Evolutionary conservation across 2,329 filamentous ascomycete species (phyloP), one percentile per base, ranked within the genome.

Genomic region (Didymella arachidicola): DNA sequence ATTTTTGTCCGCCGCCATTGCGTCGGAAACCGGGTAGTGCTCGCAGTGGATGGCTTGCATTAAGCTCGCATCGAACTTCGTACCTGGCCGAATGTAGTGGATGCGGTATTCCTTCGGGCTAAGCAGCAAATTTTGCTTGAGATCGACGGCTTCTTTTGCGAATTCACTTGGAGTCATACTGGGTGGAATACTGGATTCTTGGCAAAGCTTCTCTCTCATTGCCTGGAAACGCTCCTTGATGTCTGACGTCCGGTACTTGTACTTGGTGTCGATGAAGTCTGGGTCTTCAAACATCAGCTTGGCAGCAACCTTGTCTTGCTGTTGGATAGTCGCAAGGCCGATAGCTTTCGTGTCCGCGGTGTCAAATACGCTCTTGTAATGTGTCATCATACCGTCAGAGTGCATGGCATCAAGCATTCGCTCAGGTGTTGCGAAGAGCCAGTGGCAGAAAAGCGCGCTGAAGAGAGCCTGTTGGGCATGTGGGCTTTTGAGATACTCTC

Each of bases 41-140:
- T 47, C 34, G 0, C 18, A 18, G 18, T 57, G 30, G 22, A 59
- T 54, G 2, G 60, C 60, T 7, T 39, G 18, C 66, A 68, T 69
- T 41, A 57, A 62, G 5, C 11, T 10, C 0, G 49, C 16, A 27
- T 66, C 41, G 43, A 62, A 69, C 3, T 1, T 2, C 2, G 25
- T 45, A 1, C 50, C 63, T 1, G 63, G 61, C 3, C 19, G 29
- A 25, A 43, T 54, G 36, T 58, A 64, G 18, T 53, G 48, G 18
- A 67, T 55, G 26, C 56, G 57, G 41, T 64, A 66, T 0, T 59
- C 44, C 22, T 51, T 36, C 1, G 61, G 54, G 32, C 60, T 61
- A 0, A 65, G 47, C 53, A 66, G 36, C 1, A 67, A 52, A 0
- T 10, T 18, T 19, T 59, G 50, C 19, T 64, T 67, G 22, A 69